Evolutionary conservation across 306 rosid genomes (phyloP).

Genomic region (Herpetospermum pedunculosum): DNA sequence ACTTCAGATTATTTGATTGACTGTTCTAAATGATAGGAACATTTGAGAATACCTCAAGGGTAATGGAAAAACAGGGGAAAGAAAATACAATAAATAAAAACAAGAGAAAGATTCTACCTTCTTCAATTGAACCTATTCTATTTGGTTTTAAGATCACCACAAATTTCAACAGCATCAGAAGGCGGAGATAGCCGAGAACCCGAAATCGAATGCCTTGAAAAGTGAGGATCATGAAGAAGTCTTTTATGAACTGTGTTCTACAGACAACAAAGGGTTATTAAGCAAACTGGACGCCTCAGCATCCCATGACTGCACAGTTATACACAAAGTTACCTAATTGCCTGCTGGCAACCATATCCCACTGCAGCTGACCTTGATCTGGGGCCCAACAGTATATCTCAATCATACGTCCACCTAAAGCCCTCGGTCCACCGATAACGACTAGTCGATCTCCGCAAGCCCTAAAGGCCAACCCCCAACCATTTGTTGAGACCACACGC

Average conservation of each 20-base stretch:
- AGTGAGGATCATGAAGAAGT: constrained; percentile 23
- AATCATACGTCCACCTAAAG: constrained; percentile 11
- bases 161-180: constrained; percentile 26
- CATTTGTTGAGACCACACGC: constrained; percentile 15
- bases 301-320: constrained; percentile 20
- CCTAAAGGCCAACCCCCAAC: constrained; percentile 16
- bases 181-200: constrained; percentile 28
- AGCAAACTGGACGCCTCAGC: constrained; percentile 10
- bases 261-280: constrained; percentile 11
- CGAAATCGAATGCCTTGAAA: constrained; percentile 28
- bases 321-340: constrained; percentile 11
- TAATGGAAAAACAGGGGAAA: constrained; percentile 11
- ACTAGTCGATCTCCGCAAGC: constrained; percentile 16
- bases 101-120: constrained; percentile 16
- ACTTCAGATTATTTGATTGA: constrained; percentile 27
- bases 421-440: constrained; percentile 13
- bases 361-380: constrained; percentile 9
- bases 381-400: constrained; percentile 18
- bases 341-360: constrained; percentile 11
- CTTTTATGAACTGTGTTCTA: constrained; percentile 21
- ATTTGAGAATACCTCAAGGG: constrained; percentile 26
- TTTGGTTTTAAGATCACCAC: constrained; percentile 21
- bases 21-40: constrained; percentile 35
- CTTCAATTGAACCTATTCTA: constrained; percentile 27
- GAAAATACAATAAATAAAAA: constrained; percentile 20